These are phyloP conservation scores for Sindora glabra DNA, from an alignment of 306 rosid genomes.

Conservation along the genomic window DNA sequence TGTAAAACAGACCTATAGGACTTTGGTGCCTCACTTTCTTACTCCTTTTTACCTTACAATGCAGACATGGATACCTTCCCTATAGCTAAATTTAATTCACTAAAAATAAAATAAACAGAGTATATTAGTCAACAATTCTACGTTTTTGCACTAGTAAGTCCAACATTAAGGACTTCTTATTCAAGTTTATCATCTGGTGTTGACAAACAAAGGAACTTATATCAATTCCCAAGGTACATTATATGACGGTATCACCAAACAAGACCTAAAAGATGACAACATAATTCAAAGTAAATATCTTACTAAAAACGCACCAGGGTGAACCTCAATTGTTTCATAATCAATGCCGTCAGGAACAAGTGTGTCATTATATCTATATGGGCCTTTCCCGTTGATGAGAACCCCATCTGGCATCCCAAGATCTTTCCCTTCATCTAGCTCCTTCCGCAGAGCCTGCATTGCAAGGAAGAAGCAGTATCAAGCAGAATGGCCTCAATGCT, in stretches of 20 bases:
- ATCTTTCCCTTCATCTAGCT: constrained; percentile 77
- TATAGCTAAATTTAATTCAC: background rate
- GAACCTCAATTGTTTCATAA: constrained; percentile 60
- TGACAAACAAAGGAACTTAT: too few species aligned
- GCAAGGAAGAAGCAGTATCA: constrained; percentile 16
- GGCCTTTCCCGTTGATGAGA: constrained; percentile 97
- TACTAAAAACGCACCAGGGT: too few species aligned
- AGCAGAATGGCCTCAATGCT: constrained; percentile 3
- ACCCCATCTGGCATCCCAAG: constrained; percentile 97
- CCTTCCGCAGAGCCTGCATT: constrained; percentile 73
- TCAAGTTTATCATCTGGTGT: too few species aligned
- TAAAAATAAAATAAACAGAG: background rate
- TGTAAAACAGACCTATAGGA: background rate
- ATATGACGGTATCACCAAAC: too few species aligned
- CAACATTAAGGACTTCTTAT: background rate
- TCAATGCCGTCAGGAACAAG: constrained; percentile 84
- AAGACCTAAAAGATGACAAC: too few species aligned
- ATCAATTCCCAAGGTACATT: too few species aligned
- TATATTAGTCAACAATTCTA: background rate
- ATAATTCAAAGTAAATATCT: too few species aligned
- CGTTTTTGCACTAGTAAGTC: background rate
- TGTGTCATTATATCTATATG: constrained; percentile 71
- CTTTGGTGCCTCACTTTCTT: too few species aligned
- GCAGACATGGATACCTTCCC: background rate
- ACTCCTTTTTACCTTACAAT: too few species aligned